A percentile compares a stretch with the other conserved stretches of the same genome.
Evolutionary conservation across 345 rosid genomes (phyloP).

Genomic region (Eucalyptus pauciflora): DNA sequence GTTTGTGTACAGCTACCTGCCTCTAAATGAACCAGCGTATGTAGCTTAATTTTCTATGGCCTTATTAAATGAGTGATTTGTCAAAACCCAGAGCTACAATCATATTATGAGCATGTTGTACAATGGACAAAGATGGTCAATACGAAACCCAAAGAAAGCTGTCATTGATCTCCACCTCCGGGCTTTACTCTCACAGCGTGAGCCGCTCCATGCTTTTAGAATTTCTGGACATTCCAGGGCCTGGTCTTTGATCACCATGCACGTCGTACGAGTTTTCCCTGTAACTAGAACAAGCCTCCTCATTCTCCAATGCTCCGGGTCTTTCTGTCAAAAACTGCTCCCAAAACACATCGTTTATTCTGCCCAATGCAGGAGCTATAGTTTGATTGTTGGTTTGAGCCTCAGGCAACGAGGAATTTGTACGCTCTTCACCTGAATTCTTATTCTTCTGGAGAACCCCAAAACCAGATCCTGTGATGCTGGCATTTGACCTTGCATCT

Average conservation of each 20-base stretch:
- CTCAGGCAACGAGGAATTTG: constrained; percentile 19
- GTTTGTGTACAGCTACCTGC: background rate
- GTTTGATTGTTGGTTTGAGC: constrained; percentile 27
- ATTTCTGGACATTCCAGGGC: constrained; percentile 27
- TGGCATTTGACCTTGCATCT: constrained; percentile 8
- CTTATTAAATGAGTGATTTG: background rate
- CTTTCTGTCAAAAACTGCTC: constrained; percentile 90
- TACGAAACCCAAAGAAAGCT: background rate
- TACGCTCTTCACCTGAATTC: constrained; percentile 1
- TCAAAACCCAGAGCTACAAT: background rate
- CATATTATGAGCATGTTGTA: background rate
- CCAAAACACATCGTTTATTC: constrained; percentile 91
- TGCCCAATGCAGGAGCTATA: constrained; percentile 36
- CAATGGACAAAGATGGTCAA: background rate
- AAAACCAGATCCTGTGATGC: constrained; percentile 17
- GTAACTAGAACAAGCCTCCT: constrained; percentile 72
- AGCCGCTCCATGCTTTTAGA: constrained; percentile 51
- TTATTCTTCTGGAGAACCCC: constrained; percentile 1
- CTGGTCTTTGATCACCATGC: constrained; percentile 40
- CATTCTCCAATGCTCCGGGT: constrained; percentile 78
- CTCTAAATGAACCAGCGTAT: background rate
- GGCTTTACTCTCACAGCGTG: constrained; percentile 30
- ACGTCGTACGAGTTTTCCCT: constrained; percentile 47
- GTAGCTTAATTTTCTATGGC: background rate
- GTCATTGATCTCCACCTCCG: background rate